Evolutionary conservation across 306 rosid species (phyloP), one percentile per base, ranked within the genome.

Genomic region (Rosa multiflora): DNA sequence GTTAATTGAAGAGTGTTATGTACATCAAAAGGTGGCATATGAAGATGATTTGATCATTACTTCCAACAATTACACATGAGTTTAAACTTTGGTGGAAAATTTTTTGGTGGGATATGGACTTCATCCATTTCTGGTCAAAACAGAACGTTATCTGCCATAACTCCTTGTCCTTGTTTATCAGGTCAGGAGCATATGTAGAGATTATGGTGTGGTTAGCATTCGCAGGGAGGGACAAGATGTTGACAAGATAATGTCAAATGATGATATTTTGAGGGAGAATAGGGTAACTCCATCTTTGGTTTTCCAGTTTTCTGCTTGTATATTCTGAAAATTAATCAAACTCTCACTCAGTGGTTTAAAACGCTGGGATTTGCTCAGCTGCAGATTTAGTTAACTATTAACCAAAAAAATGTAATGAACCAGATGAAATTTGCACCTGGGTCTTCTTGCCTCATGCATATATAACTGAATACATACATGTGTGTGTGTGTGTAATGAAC

Each of bases 151-250:
- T 55, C 59, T 4, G 4, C 58, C 75, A 62, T 66, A 78, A 48
- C 53, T 46, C 23, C 44, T 11, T 29, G 21, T 70, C 56, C 23
- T 52, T 21, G 58, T 76, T 56, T 40, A 52, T 47, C 80, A 90
- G 92, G 83, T 86, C 47, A 74, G 78, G 78, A 61, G 67, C 72
- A 83, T 90, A 83, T 83, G 91, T 70, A 64, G 86, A 73, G 89
- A 90, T 70, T 85, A 70, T 68, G 94, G 94, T 43, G 75, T 88
- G 20, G 86, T 87, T 70, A 87, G 89, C 82, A 83, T 90, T 69
- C 72, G 84, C 23, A 80, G 92, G 76, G 94, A 90, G 72, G 94
- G 91, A 78, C 92, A 90, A 83, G 92, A 88, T 76, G 74, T 87
- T 48, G 89, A 76, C 73, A 85, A 87, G 77, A 82, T 75, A 42